phyloP scores from a whole-genome alignment of 495 filamentous ascomycete genomes.

The Penicillium parvum region DNA sequence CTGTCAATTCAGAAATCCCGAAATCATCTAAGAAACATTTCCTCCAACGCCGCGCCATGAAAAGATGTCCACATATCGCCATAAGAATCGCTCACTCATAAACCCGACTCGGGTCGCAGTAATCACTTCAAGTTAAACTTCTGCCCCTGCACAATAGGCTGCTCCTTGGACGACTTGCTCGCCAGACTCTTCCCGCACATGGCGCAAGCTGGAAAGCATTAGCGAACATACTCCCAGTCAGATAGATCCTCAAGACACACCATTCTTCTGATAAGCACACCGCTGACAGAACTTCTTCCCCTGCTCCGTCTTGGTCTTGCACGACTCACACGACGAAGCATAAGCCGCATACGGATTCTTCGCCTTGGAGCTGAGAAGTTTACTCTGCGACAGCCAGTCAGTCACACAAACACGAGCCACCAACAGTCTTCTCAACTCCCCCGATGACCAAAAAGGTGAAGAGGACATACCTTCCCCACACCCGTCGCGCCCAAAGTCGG shows the following conservation, averaged over 20 bases:
- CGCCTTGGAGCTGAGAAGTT: constrained; percentile 61
- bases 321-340: constrained; percentile 54
- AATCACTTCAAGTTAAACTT: constrained; percentile 62
- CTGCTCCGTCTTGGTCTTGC: constrained; percentile 62
- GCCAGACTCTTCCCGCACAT: constrained; percentile 60
- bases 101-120: background rate
- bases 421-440: too few species aligned
- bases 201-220: constrained; percentile 49
- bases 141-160: constrained; percentile 57
- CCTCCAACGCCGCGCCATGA: constrained; percentile 23
- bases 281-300: constrained; percentile 60
- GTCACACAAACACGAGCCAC: background rate
- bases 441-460: background rate
- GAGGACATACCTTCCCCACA: constrained; percentile 30
- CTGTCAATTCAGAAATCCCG: too few species aligned
- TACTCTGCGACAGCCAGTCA: constrained; percentile 44
- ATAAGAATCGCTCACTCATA: background rate
- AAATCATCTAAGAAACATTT: too few species aligned
- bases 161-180: constrained; percentile 43
- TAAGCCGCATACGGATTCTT: constrained; percentile 70
- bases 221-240: constrained; percentile 7
- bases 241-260: constrained; percentile 33
- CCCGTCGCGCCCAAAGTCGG: constrained; percentile 34
- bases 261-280: constrained; percentile 63
- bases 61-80: background rate